Base-by-base conservation (phyloP, 257 asterid genomes). In the Anisodus tanguticus region DNA sequence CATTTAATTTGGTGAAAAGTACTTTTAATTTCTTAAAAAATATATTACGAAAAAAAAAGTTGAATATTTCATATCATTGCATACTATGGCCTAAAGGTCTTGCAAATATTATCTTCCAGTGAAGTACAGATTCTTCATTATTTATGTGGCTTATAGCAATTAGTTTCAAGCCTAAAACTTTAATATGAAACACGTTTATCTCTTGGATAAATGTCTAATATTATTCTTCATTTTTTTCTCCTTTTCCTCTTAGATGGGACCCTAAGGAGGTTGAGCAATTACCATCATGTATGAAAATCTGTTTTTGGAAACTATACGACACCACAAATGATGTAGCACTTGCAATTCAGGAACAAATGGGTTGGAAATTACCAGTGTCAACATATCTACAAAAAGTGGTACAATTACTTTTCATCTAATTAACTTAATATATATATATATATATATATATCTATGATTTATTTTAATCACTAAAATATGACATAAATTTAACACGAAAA, bases 331-430 rank as follows among this genome's bases (percentile, higher is more conserved):
- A 87, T 15, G 91, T 89, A 26, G 91, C 90, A 55, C 79, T 2
- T 67, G 88, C 89, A 82, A 87, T 89, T 47, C 87, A 88, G 82
- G 84, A 86, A 16, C 87, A 83, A 37, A 91, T 90, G 16, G 89
- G 91, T 12, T 92, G 92, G 85, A 62, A 55, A 62, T 87, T 72
- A 19, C 59, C 89, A 1, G 93, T 88, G 81, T 67, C 84, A 77
- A 91, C 90, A 13, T 89, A 89, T 83, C 68, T 91, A 43, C 89
- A 80, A 66, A 85, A 89, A 87, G 91, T 85, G 89, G 95, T 93
- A 88, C 9, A 35, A 8, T 79, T 74, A 19, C 15, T 17, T 67
- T 37, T 62, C 37, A 3, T 54, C 31, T 6, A 71, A 71, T 16
- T 41, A 37, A 7, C n/a, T 54, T 13, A 72, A 79, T 57, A 35